Base-by-base conservation (phyloP, 257 asterid genomes). In the Sherardia arvensis region DNA sequence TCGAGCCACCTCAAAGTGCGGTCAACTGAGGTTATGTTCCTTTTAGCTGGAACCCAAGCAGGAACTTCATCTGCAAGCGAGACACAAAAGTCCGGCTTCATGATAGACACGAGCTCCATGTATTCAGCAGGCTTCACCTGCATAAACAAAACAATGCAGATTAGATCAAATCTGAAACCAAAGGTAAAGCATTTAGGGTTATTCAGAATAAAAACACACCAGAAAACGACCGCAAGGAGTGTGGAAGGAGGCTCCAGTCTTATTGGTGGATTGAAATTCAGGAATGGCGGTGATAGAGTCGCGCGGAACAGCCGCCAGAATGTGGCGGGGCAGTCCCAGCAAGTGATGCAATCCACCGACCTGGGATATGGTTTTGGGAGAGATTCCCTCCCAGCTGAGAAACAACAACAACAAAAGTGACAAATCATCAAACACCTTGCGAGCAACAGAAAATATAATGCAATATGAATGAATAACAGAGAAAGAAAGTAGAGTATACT, bases 1-100 rank as follows among this genome's bases (percentile, higher is more conserved):
- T 92, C 95, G 1, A 89, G 91, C 97, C 99, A 92, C 74, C 79
- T 82, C 63, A 92, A 2, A n/a, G 94, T 85, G 8, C 99, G 95
- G 23, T 84, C 95, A 64, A 92, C 87, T 1, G 99, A 89, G 55
- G 77, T 28, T 73, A 59, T 81, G 77, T 84, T 87, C 75, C 97
- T 85, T 83, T 92, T 92, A 61, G 73, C 83, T 33, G 97, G 80
- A 71, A 84, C 95, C 96, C 95, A 92, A 68, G 85, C 87, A 69
- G 99, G 99, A 62, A 87, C 99, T 79, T 92, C 99, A 67, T 92
- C 99, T 2, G 97, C 84, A 81, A 92, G 74, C 11, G 95, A 76
- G 51, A 79, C 83, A 91, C 95, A 92, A 59, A 89, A 67, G 76
- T 89, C 80, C 36, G 99, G 99, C 72, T 75, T 89, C 97, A 89